A percentile compares a stretch with the other conserved stretches of the same genome.
phyloP scores from a whole-genome alignment of 257 asterid genomes.

The Phtheirospermum japonicum region DNA sequence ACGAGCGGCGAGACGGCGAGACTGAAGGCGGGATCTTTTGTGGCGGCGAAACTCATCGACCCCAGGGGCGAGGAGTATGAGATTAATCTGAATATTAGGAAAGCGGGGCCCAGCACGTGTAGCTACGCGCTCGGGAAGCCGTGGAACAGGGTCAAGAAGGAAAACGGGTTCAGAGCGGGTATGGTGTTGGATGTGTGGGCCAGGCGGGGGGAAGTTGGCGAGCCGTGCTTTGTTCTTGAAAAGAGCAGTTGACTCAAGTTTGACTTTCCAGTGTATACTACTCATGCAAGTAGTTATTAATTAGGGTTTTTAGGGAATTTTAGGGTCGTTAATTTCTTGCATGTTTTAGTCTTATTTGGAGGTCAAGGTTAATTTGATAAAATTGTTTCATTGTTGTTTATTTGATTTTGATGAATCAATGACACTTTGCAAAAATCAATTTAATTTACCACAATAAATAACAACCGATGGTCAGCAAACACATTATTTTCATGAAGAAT shows the following conservation, averaged over 20 bases:
- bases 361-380: no score
- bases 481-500: no score
- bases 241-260: background rate
- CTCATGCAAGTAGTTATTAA: no score
- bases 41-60: background rate
- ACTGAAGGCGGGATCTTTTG: background rate
- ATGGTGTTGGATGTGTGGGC: background rate
- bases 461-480: no score
- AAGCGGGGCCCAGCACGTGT: background rate
- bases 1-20: background rate
- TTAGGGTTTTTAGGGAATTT: no score
- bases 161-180: background rate
- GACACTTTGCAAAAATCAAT: no score
- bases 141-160: background rate
- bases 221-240: background rate
- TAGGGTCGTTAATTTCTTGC: no score
- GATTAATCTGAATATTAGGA: background rate
- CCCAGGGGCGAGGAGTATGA: background rate
- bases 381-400: no score
- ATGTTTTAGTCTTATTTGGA: no score
- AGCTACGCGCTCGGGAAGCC: constrained; percentile 21
- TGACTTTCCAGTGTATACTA: no score
- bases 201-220: background rate
- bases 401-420: no score
- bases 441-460: no score